phyloP scores from a whole-genome alignment of 148 eudicot species.

The Rhododendron mucronatum region DNA sequence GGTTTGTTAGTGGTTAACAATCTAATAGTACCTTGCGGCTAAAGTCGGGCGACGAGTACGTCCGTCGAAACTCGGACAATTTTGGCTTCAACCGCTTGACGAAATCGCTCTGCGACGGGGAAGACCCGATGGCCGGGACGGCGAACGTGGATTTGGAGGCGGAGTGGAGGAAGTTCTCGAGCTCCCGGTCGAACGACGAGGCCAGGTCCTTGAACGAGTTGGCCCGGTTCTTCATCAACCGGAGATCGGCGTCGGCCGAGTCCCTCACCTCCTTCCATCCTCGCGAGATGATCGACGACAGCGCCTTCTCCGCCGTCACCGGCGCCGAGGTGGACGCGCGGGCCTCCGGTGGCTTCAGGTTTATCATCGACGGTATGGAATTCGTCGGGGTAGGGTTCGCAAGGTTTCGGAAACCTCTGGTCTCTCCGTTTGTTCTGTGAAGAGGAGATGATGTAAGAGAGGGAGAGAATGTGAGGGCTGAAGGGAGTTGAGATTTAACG shows the following conservation, averaged over 20 bases:
- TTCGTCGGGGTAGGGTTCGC: neutral
- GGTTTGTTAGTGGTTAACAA: neutral
- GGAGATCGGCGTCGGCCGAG: slow-evolving; percentile 81
- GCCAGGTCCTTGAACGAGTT: slow-evolving; percentile 72
- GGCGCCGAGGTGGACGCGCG: slow-evolving; percentile 22
- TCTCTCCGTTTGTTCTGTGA: neutral
- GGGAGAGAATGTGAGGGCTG: neutral
- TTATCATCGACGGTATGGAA: slow-evolving; percentile 19
- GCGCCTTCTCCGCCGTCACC: slow-evolving; percentile 52
- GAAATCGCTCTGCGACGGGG: slow-evolving; percentile 56
- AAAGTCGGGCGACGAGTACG: slow-evolving; percentile 81
- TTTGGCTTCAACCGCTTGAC: slow-evolving; percentile 70
- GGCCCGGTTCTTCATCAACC: slow-evolving; percentile 66
- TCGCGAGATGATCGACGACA: slow-evolving; percentile 73
- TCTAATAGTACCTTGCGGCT: slow-evolving; percentile 33
- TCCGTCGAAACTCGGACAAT: slow-evolving; percentile 67
- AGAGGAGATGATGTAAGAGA: neutral
- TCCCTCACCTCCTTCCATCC: slow-evolving; percentile 79
- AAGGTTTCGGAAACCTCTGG: neutral
- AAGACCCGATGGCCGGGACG: slow-evolving; percentile 37
- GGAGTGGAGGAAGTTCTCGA: slow-evolving; percentile 73
- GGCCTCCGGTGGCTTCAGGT: slow-evolving; percentile 33
- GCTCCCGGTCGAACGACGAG: slow-evolving; percentile 59
- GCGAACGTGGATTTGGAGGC: slow-evolving; percentile 46
- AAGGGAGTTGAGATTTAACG: slow-evolving; percentile 20